These are phyloP conservation scores for Alternaria rosae DNA, from an alignment of 2,329 filamentous ascomycete species.

Conservation along the genomic window DNA sequence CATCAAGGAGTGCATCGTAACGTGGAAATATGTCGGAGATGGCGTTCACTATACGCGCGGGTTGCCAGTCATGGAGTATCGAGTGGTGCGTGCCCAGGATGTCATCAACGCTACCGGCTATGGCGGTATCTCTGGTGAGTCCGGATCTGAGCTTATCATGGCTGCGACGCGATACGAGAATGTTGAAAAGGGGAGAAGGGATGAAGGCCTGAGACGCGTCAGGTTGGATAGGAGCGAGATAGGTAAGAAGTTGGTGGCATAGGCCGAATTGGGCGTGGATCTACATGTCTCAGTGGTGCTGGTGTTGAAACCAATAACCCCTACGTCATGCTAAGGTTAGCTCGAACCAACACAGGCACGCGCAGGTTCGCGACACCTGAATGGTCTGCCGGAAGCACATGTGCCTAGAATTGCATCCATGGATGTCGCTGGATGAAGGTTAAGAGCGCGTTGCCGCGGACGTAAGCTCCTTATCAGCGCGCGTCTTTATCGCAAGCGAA, in stretches of 20 bases:
- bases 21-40: neutral
- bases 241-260: neutral
- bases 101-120: conserved; percentile 1
- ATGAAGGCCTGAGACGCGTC: neutral
- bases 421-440: neutral
- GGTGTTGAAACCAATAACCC: neutral
- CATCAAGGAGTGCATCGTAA: conserved; percentile 20
- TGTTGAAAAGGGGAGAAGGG: neutral
- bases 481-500: conserved; percentile 16
- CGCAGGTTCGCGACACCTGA: neutral
- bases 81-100: neutral
- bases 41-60: neutral
- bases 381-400: neutral
- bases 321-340: conserved; percentile 4
- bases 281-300: neutral
- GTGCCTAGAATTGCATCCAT: neutral
- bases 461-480: conserved; percentile 18
- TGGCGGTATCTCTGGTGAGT: neutral
- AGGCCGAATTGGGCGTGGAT: conserved; percentile 1
- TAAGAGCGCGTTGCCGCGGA: neutral
- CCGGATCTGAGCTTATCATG: neutral
- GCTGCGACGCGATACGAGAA: neutral
- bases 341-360: neutral
- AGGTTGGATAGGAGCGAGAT: neutral
- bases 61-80: neutral